Evolutionary conservation across 1,284 basidiomycete species (phyloP).

Genomic region (Moesziomyces parantarcticus): DNA sequence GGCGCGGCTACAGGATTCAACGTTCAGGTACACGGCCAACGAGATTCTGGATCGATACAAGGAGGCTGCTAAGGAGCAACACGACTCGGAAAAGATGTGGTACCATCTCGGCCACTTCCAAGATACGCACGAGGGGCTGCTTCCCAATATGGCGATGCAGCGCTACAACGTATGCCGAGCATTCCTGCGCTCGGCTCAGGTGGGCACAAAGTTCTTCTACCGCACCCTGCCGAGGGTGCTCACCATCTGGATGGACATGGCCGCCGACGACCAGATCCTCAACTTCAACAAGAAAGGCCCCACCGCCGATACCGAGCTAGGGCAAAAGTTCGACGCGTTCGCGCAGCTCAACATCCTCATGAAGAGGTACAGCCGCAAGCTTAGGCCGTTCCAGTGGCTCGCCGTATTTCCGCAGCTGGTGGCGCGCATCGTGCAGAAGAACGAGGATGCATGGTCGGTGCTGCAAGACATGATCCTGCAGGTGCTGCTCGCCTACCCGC

Average conservation of each 20-base stretch:
- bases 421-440: constrained; percentile 87
- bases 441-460: constrained; percentile 76
- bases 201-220: constrained; percentile 95
- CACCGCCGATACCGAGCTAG: constrained; percentile 17
- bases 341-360: constrained; percentile 70
- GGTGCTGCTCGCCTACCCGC: constrained; percentile 85
- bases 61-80: constrained; percentile 70
- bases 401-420: constrained; percentile 97
- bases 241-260: constrained; percentile 94
- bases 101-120: constrained; percentile 54
- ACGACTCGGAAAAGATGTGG: constrained; percentile 72
- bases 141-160: constrained; percentile 67
- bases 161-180: constrained; percentile 74
- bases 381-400: constrained; percentile 82
- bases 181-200: constrained; percentile 79
- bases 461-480: constrained; percentile 78
- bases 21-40: constrained; percentile 80
- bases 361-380: constrained; percentile 76
- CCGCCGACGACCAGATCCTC: constrained; percentile 72
- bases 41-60: constrained; percentile 71
- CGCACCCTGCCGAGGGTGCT: constrained; percentile 93
- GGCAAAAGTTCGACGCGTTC: constrained; percentile 54
- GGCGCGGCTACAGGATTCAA: constrained; percentile 92
- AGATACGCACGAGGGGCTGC: constrained; percentile 69
- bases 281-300: constrained; percentile 48